Percentiles rank a stretch among this genome's conserved stretches.
phyloP scores from a whole-genome alignment of 148 eudicot genomes.

The Euryodendron excelsum region DNA sequence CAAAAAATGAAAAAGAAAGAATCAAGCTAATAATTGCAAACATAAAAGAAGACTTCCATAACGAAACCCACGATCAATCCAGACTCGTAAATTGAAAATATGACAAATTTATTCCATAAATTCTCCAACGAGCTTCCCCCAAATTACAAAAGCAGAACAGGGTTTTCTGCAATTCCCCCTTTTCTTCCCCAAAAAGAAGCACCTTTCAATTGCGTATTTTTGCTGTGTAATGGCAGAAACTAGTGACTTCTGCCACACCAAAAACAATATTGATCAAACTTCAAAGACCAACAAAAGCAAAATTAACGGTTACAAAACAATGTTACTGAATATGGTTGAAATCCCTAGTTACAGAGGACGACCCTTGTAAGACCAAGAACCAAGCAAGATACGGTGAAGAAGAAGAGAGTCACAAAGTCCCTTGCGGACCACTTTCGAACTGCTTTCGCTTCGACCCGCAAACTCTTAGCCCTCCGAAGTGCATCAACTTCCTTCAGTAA shows the following conservation, averaged over 20 bases:
- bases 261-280: background rate
- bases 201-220: background rate
- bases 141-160: conserved; percentile 37
- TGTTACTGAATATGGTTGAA: background rate
- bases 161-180: conserved; percentile 25
- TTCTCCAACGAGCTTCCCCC: background rate
- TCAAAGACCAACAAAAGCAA: background rate
- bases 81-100: background rate
- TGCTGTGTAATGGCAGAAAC: conserved; percentile 6
- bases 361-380: conserved; percentile 66
- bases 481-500: conserved; percentile 79
- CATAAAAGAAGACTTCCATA: background rate
- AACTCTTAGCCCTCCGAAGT: conserved; percentile 64
- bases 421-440: conserved; percentile 68
- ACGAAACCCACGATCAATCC: background rate
- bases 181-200: too few species aligned
- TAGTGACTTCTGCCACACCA: background rate
- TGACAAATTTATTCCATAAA: background rate
- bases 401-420: conserved; percentile 67
- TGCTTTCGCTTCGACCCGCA: conserved; percentile 55
- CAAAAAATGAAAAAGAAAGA: too few species aligned
- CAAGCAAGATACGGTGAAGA: conserved; percentile 60
- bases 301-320: background rate
- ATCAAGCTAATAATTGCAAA: too few species aligned
- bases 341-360: conserved; percentile 43